These are phyloP conservation scores for Alternaria atra DNA, from an alignment of 2,329 filamentous ascomycete genomes.

Conservation along the genomic window DNA sequence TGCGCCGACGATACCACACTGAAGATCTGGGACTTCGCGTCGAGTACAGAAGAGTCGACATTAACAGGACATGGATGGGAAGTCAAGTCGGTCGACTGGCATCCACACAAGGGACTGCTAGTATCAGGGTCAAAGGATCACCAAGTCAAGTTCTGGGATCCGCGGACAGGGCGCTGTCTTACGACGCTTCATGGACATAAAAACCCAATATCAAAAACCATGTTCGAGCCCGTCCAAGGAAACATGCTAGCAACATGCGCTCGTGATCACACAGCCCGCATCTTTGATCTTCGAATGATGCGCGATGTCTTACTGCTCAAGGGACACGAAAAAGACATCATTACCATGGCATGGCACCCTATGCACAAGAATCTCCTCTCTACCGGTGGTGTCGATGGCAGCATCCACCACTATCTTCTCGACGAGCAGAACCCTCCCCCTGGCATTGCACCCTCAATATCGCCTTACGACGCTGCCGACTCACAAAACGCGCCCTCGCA, in stretches of 20 bases:
- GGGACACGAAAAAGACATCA: conserved; percentile 96
- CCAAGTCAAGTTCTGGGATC: conserved; percentile 97
- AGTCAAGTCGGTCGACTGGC: conserved; percentile 96
- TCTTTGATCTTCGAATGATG: conserved; percentile 98
- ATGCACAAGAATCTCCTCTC: conserved; percentile 88
- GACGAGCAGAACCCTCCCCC: conserved; percentile 89
- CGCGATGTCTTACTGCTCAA: conserved; percentile 92
- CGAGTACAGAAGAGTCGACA: conserved; percentile 81
- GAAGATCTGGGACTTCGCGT: conserved; percentile 96
- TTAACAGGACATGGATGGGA: conserved; percentile 98
- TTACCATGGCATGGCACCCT: conserved; percentile 91
- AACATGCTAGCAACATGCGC: conserved; percentile 90
- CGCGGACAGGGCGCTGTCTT: conserved; percentile 86
- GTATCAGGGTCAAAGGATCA: conserved; percentile 98
- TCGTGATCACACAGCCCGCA: conserved; percentile 87
- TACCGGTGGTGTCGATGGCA: conserved; percentile 88
- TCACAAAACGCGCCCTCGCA: conserved; percentile 82
- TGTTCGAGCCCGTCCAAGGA: conserved; percentile 87
- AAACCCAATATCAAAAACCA: conserved; percentile 92
- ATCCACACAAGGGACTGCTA: conserved; percentile 90
- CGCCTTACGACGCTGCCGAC: conserved; percentile 86
- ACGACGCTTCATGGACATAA: conserved; percentile 97
- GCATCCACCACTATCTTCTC: conserved; percentile 92
- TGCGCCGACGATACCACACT: conserved; percentile 92
- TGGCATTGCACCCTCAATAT: conserved; percentile 74